Evolutionary conservation across 345 rosid species (phyloP).

Genomic region (Acer saccharum): DNA sequence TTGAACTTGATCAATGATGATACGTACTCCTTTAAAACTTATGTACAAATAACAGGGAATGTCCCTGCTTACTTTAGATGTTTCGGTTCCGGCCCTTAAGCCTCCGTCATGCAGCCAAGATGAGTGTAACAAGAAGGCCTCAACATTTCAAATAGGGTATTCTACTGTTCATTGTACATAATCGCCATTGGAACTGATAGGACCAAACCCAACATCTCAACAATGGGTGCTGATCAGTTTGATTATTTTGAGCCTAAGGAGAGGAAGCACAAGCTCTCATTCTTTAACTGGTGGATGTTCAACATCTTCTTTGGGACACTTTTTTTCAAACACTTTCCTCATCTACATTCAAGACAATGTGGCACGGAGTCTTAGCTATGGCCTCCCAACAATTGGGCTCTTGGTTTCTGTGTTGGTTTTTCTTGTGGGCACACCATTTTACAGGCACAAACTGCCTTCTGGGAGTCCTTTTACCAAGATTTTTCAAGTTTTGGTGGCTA

Average conservation of each 20-base stretch:
- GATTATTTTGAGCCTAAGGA: conserved; percentile 64
- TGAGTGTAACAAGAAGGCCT: conserved; percentile 32
- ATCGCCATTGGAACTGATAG: conserved; percentile 56
- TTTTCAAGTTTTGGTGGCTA: conserved; percentile 52
- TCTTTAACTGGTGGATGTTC: conserved; percentile 78
- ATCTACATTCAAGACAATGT: conserved; percentile 55
- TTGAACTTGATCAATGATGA: neutral
- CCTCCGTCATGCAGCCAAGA: conserved; percentile 49
- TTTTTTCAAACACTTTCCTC: conserved; percentile 55
- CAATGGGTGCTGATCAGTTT: conserved; percentile 74
- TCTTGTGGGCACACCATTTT: conserved; percentile 47
- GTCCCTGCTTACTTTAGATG: conserved; percentile 50
- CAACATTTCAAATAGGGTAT: conserved; percentile 40
- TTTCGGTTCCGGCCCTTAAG: conserved; percentile 44
- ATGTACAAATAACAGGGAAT: conserved; percentile 49
- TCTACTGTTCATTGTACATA: conserved; percentile 48
- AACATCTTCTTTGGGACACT: conserved; percentile 61
- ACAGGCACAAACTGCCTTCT: conserved; percentile 50
- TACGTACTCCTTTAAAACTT: neutral
- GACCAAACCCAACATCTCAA: conserved; percentile 68
- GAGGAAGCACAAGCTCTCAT: conserved; percentile 57
- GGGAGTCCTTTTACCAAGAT: conserved; percentile 57
- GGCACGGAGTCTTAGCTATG: conserved; percentile 52
- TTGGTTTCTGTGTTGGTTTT: conserved; percentile 42
- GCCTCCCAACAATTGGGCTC: conserved; percentile 50